A percentile compares a stretch with the other conserved stretches of the same genome.
Evolutionary conservation across 345 rosid species (phyloP).

Genomic region (Populus davidiana): DNA sequence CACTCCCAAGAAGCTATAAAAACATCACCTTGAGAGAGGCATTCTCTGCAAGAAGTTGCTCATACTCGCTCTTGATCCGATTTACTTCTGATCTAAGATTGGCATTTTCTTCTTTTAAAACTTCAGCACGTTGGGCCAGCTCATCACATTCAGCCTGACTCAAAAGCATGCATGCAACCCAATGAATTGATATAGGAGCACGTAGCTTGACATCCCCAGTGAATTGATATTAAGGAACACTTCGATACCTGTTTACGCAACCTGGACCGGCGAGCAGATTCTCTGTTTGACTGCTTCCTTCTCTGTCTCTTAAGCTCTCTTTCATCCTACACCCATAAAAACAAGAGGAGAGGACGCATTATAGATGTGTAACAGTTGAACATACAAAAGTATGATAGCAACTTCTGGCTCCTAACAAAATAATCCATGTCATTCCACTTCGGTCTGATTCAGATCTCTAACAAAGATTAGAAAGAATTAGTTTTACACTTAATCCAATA

Average conservation of each 20-base stretch:
- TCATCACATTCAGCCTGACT: conserved; percentile 98
- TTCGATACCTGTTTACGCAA: conserved; percentile 89
- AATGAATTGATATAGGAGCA: conserved; percentile 17
- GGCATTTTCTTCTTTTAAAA: conserved; percentile 78
- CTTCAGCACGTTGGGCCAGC: conserved; percentile 82
- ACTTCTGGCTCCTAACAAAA: not conserved
- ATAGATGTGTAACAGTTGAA: not conserved
- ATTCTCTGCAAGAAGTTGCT: conserved; percentile 73
- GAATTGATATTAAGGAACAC: not conserved
- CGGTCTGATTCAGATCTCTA: not conserved
- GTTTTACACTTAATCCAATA: not conserved
- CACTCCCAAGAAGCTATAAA: too few species aligned
- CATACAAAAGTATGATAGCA: not conserved
- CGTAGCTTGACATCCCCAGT: not conserved
- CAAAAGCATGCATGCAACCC: conserved; percentile 22
- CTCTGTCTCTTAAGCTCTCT: conserved; percentile 90
- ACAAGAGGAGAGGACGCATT: not conserved
- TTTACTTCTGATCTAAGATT: conserved; percentile 77
- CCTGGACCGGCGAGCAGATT: conserved; percentile 95
- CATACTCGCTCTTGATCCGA: conserved; percentile 69
- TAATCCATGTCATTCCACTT: not conserved
- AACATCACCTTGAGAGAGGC: conserved; percentile 67
- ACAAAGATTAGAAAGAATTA: not conserved
- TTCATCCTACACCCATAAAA: conserved; percentile 59
- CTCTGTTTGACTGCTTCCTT: conserved; percentile 97